Evolutionary conservation across 192 early-diverging fungal genomes (phyloP).

Genomic region (Backusella australiensis): DNA sequence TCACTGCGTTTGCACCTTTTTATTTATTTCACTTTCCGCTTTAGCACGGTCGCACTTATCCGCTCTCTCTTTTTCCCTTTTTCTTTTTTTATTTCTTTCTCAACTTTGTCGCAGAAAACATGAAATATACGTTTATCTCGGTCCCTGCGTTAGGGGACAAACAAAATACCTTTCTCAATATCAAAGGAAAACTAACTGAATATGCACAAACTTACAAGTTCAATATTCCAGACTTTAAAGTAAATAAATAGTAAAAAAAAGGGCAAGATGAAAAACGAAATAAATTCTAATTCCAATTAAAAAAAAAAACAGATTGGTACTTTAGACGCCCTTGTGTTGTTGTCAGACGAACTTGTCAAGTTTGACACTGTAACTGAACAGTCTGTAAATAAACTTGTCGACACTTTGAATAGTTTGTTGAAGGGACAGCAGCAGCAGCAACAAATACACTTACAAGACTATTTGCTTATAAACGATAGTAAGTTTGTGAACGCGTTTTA

Average conservation of each 20-base stretch:
- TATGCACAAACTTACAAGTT: constrained; percentile 85
- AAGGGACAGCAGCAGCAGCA: constrained; percentile 46
- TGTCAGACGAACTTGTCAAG: constrained; percentile 95
- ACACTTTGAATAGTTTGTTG: constrained; percentile 78
- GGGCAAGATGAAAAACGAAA: neutral
- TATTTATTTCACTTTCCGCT: neutral
- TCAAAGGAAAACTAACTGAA: constrained; percentile 74
- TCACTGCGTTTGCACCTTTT: constrained; percentile 5
- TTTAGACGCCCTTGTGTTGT: constrained; percentile 86
- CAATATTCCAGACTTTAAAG: constrained; percentile 90
- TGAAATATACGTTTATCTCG: constrained; percentile 70
- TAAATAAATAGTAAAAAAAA: constrained; percentile 27
- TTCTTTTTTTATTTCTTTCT: constrained; percentile 11
- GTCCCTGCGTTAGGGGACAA: constrained; percentile 89
- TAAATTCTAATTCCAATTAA: neutral
- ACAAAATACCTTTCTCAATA: constrained; percentile 57
- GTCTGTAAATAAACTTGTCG: constrained; percentile 77
- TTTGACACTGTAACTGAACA: constrained; percentile 76
- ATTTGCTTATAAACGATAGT: constrained; percentile 82
- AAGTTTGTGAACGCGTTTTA: constrained; percentile 31
- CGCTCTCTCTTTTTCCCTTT: neutral
- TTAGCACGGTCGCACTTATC: neutral
- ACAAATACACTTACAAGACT: constrained; percentile 50
- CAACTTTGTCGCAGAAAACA: neutral
- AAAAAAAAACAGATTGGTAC: constrained; percentile 78